phyloP scores from a whole-genome alignment of 2,329 filamentous ascomycete species.

The Xylaria sp. region DNA sequence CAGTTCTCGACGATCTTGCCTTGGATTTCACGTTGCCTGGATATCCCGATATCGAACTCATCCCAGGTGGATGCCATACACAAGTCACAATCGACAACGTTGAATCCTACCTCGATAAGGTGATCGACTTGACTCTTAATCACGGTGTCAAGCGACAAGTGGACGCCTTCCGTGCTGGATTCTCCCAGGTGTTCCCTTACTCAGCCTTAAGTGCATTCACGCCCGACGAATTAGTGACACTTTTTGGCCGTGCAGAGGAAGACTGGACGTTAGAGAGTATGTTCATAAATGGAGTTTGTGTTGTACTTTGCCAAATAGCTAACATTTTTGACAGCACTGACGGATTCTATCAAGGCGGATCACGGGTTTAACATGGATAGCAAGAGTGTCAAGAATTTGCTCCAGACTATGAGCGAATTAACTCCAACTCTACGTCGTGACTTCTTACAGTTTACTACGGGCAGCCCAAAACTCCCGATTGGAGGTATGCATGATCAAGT shows the following conservation, averaged over 20 bases:
- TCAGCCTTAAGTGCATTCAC: constrained; percentile 93
- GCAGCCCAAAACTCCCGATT: constrained; percentile 97
- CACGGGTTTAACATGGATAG: constrained; percentile 99
- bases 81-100: constrained; percentile 91
- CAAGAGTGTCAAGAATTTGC: constrained; percentile 89
- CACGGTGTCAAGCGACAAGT: constrained; percentile 87
- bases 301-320: constrained; percentile 38
- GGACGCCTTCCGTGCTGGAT: constrained; percentile 89
- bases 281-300: constrained; percentile 49
- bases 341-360: constrained; percentile 98
- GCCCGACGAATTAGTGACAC: constrained; percentile 90
- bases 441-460: constrained; percentile 97
- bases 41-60: constrained; percentile 85
- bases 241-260: constrained; percentile 92
- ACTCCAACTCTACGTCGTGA: constrained; percentile 79
- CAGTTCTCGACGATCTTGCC: constrained; percentile 83
- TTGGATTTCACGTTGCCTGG: constrained; percentile 96
- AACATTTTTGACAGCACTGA: constrained; percentile 72
- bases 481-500: constrained; percentile 73
- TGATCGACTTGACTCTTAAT: constrained; percentile 92
- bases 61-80: constrained; percentile 77
- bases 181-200: constrained; percentile 97
- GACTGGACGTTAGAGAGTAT: constrained; percentile 98
- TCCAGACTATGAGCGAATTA: constrained; percentile 94
- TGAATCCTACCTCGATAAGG: constrained; percentile 85